Base-by-base conservation (phyloP, 1,139 yeast species). In the Yamadazyma sp. region DNA sequence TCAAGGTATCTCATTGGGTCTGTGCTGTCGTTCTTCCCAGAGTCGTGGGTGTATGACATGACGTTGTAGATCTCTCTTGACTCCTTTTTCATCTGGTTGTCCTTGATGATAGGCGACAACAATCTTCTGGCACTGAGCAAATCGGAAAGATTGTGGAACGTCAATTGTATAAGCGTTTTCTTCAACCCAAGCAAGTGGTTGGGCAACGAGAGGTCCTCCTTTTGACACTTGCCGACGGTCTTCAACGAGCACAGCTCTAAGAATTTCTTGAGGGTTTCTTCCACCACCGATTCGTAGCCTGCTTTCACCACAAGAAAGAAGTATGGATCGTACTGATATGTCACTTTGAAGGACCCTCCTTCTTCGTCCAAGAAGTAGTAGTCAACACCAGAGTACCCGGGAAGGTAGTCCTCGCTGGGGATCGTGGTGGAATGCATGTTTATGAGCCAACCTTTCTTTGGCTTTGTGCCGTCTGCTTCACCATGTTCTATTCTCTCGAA, bases 321-420 rank as follows among this genome's bases (percentile, higher is more conserved):
- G 59, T 94, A 94, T 0, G 99, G 98, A 55, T 88, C 92, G 57
- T 78, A 87, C 45, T 78, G 83, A 15, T 87, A 63, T 0, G 96
- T 85, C 3, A 91, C 83, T 58, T 91, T 92, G 69, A 94, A 94
- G 28, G 87, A 81, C 3, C 98, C 98, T 33, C 99, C 99, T 62
- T 91, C 97, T 54, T 88, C 96, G 58, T 92, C 98, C n/a, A 94
- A 65, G 51, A 94, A 94, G 59, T 94, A 94, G 61, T 86, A 89
- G 55, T 92, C 98, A 3, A 92, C 97, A 4, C 92, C 98, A 0
- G 97, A 79, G 36, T 78, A 70, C 8, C 94, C 95, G 2, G 80
- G 69, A 14, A 76, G 56, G 36, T 72, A 69, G 20, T 77, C 81
- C 8, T 75, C 76, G 23, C 78, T 68, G 14, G 82, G 77, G 7